Evolutionary conservation across 805 yeast species (phyloP).

Genomic region (Nakazawaea wyomingensis): DNA sequence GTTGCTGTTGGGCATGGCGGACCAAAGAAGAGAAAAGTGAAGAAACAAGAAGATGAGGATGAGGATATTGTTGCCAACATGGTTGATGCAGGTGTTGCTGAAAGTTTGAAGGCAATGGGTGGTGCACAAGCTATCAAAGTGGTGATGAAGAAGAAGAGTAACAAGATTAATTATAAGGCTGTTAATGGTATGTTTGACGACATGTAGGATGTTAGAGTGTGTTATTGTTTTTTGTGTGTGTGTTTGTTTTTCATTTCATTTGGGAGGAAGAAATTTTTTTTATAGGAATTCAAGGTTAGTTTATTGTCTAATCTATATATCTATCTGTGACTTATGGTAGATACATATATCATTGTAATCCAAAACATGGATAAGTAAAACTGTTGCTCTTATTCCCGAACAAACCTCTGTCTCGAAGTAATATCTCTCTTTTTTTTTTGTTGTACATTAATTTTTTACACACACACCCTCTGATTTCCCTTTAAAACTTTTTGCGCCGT

Average conservation of each 20-base stretch:
- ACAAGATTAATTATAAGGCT: slow-evolving; percentile 86
- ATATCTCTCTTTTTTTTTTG: too few species aligned
- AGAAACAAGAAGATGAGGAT: slow-evolving; percentile 12
- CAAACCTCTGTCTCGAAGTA: too few species aligned
- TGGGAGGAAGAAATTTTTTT: too few species aligned
- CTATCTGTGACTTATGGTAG: too few species aligned
- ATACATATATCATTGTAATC: too few species aligned
- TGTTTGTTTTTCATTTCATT: too few species aligned
- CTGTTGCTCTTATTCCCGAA: too few species aligned
- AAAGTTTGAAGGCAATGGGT: slow-evolving; percentile 26
- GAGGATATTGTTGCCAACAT: not conserved
- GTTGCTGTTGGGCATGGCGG: slow-evolving; percentile 71
- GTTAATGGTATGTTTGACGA: slow-evolving; percentile 47
- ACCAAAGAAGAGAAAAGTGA: slow-evolving; percentile 42
- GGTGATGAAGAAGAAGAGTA: slow-evolving; percentile 75
- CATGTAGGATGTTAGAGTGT: not conserved
- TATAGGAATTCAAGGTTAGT: not conserved
- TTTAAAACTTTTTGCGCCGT: too few species aligned
- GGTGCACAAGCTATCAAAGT: slow-evolving; percentile 32
- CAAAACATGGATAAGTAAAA: too few species aligned
- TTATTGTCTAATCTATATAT: too few species aligned
- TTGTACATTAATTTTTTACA: not conserved
- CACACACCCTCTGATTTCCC: too few species aligned
- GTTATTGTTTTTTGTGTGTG: not conserved
- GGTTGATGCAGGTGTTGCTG: slow-evolving; percentile 32